phyloP scores from a whole-genome alignment of 2,329 filamentous ascomycete genomes.

The Didymella arachidicola region DNA sequence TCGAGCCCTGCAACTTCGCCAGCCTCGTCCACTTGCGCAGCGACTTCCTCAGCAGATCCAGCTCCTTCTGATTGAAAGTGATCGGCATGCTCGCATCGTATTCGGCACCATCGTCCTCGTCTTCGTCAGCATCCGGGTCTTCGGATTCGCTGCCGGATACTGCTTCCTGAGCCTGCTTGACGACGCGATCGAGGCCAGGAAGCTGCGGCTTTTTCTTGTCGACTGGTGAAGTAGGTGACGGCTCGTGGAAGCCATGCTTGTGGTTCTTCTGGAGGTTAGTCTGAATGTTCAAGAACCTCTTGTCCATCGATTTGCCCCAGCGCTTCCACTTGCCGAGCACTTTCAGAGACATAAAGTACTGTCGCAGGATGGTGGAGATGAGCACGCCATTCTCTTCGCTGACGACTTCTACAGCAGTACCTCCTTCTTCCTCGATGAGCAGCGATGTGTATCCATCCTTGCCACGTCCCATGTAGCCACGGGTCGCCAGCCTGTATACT shows the following conservation, averaged over 20 bases:
- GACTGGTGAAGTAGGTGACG: conserved; percentile 36
- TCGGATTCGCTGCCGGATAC: conserved; percentile 34
- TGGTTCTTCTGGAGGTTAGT: conserved; percentile 64
- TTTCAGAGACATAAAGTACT: conserved; percentile 89
- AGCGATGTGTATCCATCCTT: conserved; percentile 85
- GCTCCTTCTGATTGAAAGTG: conserved; percentile 47
- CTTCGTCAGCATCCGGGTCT: conserved; percentile 48
- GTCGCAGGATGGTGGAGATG: conserved; percentile 83
- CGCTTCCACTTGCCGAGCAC: conserved; percentile 81
- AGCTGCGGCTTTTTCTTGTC: conserved; percentile 22
- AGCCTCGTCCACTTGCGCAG: conserved; percentile 76
- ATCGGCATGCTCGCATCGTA: conserved; percentile 57
- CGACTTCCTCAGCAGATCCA: conserved; percentile 72
- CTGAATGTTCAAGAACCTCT: conserved; percentile 73
- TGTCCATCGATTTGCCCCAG: conserved; percentile 68
- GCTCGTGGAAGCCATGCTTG: conserved; percentile 59
- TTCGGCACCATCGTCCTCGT: conserved; percentile 51
- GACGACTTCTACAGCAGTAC: conserved; percentile 77
- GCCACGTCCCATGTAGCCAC: conserved; percentile 88
- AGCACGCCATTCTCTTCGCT: conserved; percentile 87
- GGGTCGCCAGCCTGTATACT: conserved; percentile 77
- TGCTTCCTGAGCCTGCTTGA: conserved; percentile 19
- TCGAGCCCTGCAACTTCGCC: conserved; percentile 65
- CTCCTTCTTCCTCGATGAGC: conserved; percentile 78
- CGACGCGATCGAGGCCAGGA: conserved; percentile 24